phyloP scores from a whole-genome alignment of 192 early-diverging fungal genomes.

The Coemansia sp. region DNA sequence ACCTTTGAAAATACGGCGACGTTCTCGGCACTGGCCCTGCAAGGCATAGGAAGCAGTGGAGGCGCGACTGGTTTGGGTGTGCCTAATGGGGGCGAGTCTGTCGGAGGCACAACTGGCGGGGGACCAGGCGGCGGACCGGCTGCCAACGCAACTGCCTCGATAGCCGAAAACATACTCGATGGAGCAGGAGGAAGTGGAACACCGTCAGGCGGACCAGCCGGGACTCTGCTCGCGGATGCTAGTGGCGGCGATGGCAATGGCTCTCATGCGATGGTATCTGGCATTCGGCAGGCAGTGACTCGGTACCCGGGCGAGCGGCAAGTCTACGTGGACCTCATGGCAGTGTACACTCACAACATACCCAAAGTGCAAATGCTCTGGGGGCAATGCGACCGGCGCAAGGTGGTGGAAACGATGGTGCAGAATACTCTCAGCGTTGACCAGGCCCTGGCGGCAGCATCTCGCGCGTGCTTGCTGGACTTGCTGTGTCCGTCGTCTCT shows the following conservation, averaged over 20 bases:
- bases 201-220: not conserved
- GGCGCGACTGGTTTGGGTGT: not conserved
- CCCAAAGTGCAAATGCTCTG: conserved; percentile 40
- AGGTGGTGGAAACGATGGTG: conserved; percentile 79
- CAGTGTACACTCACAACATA: conserved; percentile 35
- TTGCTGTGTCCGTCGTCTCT: conserved; percentile 40
- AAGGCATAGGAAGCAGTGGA: conserved; percentile 12
- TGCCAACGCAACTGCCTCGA: not conserved
- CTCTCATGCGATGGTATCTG: conserved; percentile 11
- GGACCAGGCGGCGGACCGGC: not conserved
- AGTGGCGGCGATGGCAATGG: not conserved
- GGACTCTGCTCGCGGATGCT: not conserved
- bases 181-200: not conserved
- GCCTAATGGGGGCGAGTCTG: conserved; percentile 12
- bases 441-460: conserved; percentile 71
- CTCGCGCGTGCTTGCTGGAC: conserved; percentile 41
- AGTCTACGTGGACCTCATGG: conserved; percentile 51
- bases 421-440: conserved; percentile 88
- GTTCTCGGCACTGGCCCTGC: not conserved
- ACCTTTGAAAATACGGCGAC: conserved; percentile 42
- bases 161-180: not conserved
- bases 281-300: conserved; percentile 29
- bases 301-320: conserved; percentile 45
- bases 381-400: conserved; percentile 62
- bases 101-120: not conserved